Conservation (phyloP, 441 rosid species). For the Mallotus repandus region DNA sequence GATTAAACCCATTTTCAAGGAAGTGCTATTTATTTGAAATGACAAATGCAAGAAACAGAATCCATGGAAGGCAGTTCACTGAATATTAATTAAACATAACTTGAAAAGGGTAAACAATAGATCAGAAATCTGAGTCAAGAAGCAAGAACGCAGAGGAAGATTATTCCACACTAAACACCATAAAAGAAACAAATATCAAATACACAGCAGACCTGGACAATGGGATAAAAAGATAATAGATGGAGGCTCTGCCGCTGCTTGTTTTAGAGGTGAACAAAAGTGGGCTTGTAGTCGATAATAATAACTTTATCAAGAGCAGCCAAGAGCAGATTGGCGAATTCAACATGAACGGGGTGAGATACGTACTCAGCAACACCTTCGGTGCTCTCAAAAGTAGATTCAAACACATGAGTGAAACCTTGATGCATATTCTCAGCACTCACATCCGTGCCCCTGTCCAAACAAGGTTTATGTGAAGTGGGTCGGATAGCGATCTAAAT, state of each 20-base stretch:
- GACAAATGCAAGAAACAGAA: too few relatives aligned
- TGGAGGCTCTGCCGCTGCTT: too few relatives aligned
- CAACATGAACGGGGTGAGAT: slow-evolving; percentile 65
- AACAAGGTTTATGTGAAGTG: background rate
- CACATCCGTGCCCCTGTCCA: slow-evolving; percentile 63
- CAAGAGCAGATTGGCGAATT: slow-evolving; percentile 45
- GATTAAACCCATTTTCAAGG: too few relatives aligned
- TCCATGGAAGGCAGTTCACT: too few relatives aligned
- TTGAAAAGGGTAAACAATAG: too few relatives aligned
- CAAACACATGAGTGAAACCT: slow-evolving; percentile 73
- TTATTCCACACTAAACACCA: too few relatives aligned
- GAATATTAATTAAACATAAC: too few relatives aligned
- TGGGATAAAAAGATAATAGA: background rate
- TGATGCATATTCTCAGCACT: slow-evolving; percentile 71
- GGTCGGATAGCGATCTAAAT: too few relatives aligned
- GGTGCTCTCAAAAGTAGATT: slow-evolving; percentile 60
- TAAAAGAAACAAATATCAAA: background rate
- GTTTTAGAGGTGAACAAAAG: slow-evolving; percentile 29
- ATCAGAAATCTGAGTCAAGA: background rate
- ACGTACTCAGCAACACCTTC: slow-evolving; percentile 58
- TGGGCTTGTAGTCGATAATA: slow-evolving; percentile 63
- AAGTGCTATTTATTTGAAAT: too few relatives aligned
- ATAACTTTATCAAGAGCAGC: slow-evolving; percentile 49
- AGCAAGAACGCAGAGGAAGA: too few relatives aligned
- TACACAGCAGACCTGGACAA: background rate